phyloP scores from a whole-genome alignment of 257 asterid genomes.

The Salvia miltiorrhiza region DNA sequence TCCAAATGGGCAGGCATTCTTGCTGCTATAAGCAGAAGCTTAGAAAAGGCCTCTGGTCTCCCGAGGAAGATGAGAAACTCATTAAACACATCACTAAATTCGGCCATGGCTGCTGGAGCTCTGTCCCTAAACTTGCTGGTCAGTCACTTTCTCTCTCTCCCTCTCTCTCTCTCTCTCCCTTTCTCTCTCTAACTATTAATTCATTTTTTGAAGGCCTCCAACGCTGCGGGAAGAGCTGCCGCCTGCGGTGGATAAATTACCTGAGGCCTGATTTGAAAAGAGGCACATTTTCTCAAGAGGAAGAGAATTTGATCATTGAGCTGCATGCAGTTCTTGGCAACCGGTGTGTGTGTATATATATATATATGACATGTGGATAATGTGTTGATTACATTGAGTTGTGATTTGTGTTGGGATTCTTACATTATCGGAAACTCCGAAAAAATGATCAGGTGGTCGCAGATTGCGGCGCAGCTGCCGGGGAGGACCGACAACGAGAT shows the following conservation, averaged over 20 bases:
- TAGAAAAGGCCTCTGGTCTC: conserved; percentile 97
- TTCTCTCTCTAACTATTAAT: background rate
- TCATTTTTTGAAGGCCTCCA: conserved; percentile 48
- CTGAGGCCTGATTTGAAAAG: conserved; percentile 88
- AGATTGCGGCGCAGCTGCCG: conserved; percentile 80
- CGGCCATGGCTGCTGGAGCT: conserved; percentile 99
- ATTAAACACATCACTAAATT: conserved; percentile 66
- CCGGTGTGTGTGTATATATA: conserved; percentile 41
- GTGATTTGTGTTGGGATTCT: no score
- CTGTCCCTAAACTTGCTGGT: conserved; percentile 98
- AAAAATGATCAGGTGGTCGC: conserved; percentile 66
- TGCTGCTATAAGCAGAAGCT: conserved; percentile 86
- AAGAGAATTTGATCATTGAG: conserved; percentile 73
- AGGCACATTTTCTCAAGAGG: conserved; percentile 86
- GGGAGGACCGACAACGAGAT: conserved; percentile 94
- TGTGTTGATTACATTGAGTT: no score
- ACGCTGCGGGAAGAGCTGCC: conserved; percentile 94
- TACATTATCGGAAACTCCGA: no score
- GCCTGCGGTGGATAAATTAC: conserved; percentile 89
- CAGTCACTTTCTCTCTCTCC: background rate
- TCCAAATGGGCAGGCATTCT: conserved; percentile 87
- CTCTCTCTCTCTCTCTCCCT: background rate
- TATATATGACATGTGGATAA: no score
- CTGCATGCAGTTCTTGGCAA: conserved; percentile 93
- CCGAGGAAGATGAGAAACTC: conserved; percentile 97